Evolutionary conservation across 1,139 yeast species (phyloP), one percentile per base, ranked within the genome.

Genomic region (Geotrichum reessii): DNA sequence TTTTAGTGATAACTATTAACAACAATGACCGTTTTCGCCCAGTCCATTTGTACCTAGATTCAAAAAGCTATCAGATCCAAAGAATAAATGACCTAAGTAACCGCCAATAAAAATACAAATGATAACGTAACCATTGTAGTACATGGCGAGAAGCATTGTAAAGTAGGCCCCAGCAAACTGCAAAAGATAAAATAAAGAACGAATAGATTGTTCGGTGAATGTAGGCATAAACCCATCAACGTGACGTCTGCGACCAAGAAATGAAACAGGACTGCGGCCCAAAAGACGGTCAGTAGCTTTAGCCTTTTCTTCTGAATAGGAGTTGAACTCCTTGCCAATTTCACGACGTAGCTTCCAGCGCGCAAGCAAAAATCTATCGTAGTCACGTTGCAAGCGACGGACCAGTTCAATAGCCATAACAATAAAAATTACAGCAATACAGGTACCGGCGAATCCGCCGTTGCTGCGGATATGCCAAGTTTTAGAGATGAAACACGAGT

Each of bases 61-160:
- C 48, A 51, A 5, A 14, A 37, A 47, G 25, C 55, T 27, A 47
- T 53, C 56, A 17, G 28, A 22, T 22, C 70, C 69, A 55, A 71
- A 64, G 54, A 70, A 58, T 19, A 83, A 67, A 68, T 80, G 80
- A 1, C 89, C 89, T 58, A 84, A 67, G 46, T 83, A 70, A 1
- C 86, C 86, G 9, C 88, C 89, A 49, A 84, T 69, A 55, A 84
- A 76, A 71, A 86, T 82, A 21, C 83, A 78, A 58, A 85, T 81
- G 58, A 83, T 81, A 44, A 85, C 76, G 69, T 83, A 85, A 21
- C 90, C 89, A 65, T 84, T 85, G 73, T 82, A 85, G 74, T 84
- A 83, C 90, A 85, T 85, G 74, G 84, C 84, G 65, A 85, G 73
- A 73, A 85, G 76, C 87, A 84, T 85, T 64, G 84, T 79, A 57